Evolutionary conservation across 73 alveolate genomes (phyloP), one percentile per base, ranked within the genome.

Genomic region (Paramecium sexaurelia): DNA sequence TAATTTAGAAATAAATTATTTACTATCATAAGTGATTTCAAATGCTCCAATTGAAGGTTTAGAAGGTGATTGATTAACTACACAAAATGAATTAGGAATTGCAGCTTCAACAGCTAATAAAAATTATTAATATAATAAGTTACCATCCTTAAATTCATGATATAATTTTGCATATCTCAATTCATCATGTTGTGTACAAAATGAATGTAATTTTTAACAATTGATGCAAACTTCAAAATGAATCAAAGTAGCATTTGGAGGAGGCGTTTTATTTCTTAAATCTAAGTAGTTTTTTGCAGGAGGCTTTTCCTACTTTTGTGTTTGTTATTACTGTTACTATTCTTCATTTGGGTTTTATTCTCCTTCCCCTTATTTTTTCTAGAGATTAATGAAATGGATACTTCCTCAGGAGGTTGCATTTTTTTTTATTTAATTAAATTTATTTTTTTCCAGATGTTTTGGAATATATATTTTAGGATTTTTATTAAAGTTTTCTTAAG

Each of bases 201-300:
- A 78, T 13, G 61, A 22, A 33, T 78, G 90, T 17, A 20, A 27
- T 36, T 32, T 45, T 26, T 41, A 17, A n/a, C 90, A 78, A 40
- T 78, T 39, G 40, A 41, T 78, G 45, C 90, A 78, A 43, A 78
- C 90, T 43, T 78, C 90, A 78, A 78, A 78, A 32, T 78, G 90
- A 7, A 78, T 78, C 39, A 78, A 24, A 11, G 68, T 78, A 11
- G 90, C 73, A 41, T 78, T 24, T 6, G 43, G 61, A 2, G 90
- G 90, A 13, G 41, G 39, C 1, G 90, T 73, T n/a, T 39, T 41
- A 24, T 78, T 78, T n/a, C 24, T 8, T n/a, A 78, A 33, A 27
- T 61, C 83, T 26, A 61, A 61, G 43, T 61, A 61, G 26, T 61
- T 61, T 45, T 61, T 78, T 7, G 90, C 87, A 17, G 87, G 87